Percentiles rank a stretch among this genome's conserved stretches.
phyloP scores from a whole-genome alignment of 2,329 filamentous ascomycete genomes.

The Calonectria pseudoreteaudii region DNA sequence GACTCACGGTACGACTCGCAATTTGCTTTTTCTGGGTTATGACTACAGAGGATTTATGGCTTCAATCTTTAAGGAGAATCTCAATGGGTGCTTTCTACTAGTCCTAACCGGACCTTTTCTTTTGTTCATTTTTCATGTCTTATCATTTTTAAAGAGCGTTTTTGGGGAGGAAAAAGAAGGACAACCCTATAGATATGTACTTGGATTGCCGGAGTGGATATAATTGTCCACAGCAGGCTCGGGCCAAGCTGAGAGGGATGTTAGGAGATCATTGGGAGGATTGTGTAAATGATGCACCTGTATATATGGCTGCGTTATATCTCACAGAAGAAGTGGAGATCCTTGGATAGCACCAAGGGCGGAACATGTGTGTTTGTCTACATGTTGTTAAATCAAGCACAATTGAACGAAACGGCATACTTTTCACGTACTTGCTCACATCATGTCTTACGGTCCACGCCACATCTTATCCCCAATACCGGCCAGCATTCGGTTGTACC shows the following conservation, averaged over 20 bases:
- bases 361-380: slow-evolving; percentile 23
- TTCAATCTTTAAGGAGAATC: slow-evolving; percentile 40
- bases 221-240: slow-evolving; percentile 12
- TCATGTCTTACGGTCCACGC: not conserved
- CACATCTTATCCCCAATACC: not conserved
- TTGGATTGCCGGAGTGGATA: slow-evolving; percentile 26
- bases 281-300: slow-evolving; percentile 39
- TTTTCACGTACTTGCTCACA: slow-evolving; percentile 17
- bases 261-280: slow-evolving; percentile 19
- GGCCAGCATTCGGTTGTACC: not conserved
- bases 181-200: slow-evolving; percentile 42
- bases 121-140: slow-evolving; percentile 40
- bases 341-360: slow-evolving; percentile 33
- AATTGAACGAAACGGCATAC: slow-evolving; percentile 33
- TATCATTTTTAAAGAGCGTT: slow-evolving; percentile 42
- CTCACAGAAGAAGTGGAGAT: slow-evolving; percentile 23
- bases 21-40: slow-evolving; percentile 43
- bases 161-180: slow-evolving; percentile 42
- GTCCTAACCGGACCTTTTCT: slow-evolving; percentile 38
- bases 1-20: slow-evolving; percentile 37
- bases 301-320: slow-evolving; percentile 46
- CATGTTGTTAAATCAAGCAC: slow-evolving; percentile 25
- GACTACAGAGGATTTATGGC: slow-evolving; percentile 44
- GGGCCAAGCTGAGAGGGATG: slow-evolving; percentile 31
- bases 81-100: slow-evolving; percentile 31